Evolutionary conservation across 306 rosid genomes (phyloP).

Genomic region (Corylus avellana): DNA sequence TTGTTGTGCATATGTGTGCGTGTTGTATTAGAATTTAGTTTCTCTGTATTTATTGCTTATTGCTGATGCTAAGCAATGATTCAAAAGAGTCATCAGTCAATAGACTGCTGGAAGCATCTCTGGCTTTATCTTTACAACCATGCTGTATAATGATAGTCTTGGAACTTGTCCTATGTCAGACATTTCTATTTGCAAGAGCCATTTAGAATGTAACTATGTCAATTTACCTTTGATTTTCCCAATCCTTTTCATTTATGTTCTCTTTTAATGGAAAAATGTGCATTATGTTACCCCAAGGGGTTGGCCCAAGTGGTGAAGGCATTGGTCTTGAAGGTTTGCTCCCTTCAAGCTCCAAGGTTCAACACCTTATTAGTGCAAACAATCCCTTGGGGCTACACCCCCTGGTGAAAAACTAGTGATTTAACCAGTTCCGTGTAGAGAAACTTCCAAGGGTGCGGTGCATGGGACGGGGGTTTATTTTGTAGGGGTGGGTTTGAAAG

Average conservation of each 20-base stretch:
- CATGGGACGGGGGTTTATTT: no score
- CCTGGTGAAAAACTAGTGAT: no score
- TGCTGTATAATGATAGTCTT: background rate
- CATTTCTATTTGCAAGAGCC: background rate
- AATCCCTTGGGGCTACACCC: no score
- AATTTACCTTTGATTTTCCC: background rate
- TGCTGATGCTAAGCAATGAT: background rate
- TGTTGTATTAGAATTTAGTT: background rate
- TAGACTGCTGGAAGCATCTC: background rate
- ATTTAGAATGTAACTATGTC: background rate
- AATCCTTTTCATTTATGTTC: background rate
- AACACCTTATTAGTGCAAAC: no score
- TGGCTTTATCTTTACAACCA: background rate
- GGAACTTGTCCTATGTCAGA: background rate
- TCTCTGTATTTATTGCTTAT: background rate
- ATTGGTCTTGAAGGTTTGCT: no score
- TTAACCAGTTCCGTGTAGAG: no score
- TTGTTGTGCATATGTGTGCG: background rate
- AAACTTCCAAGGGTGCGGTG: no score
- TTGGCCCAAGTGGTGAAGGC: no score
- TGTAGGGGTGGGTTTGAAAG: no score
- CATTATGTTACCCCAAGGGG: no score
- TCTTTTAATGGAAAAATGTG: background rate
- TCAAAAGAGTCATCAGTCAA: background rate
- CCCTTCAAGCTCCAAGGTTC: no score